These are phyloP conservation scores for Astrothelium subdiscretum DNA, from an alignment of 495 filamentous ascomycete species.

Conservation along the genomic window DNA sequence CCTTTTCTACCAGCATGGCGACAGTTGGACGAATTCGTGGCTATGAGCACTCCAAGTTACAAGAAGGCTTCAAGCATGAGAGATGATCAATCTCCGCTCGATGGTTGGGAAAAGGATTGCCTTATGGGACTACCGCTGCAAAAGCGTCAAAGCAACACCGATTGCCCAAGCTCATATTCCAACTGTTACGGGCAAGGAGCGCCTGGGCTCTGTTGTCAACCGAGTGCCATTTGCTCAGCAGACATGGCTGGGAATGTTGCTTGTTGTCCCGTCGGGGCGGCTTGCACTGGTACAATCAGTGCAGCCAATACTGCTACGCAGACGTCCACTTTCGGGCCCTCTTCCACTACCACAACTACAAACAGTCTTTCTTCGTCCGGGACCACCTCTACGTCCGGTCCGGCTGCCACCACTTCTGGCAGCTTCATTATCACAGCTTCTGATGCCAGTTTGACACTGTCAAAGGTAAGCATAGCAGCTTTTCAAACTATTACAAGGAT, in stretches of 20 bases:
- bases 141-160: not conserved
- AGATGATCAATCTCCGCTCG: not conserved
- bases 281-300: slow-evolving; percentile 49
- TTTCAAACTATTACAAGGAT: not conserved
- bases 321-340: not conserved
- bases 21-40: not conserved
- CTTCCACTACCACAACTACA: not conserved
- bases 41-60: not conserved
- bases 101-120: not conserved
- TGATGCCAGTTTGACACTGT: not conserved
- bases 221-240: slow-evolving; percentile 41
- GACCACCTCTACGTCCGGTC: not conserved
- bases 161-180: slow-evolving; percentile 41
- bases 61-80: not conserved
- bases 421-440: not conserved
- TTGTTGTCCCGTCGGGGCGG: slow-evolving; percentile 51
- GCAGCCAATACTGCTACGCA: slow-evolving; percentile 12
- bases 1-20: not conserved
- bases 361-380: not conserved
- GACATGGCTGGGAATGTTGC: slow-evolving; percentile 51
- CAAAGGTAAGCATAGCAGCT: not conserved
- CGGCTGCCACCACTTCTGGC: not conserved
- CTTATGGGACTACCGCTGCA: not conserved
- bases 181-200: slow-evolving; percentile 40
- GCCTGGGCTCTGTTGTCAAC: slow-evolving; percentile 44